Conservation (phyloP, 495 filamentous ascomycete genomes). For the Letharia lupina region DNA sequence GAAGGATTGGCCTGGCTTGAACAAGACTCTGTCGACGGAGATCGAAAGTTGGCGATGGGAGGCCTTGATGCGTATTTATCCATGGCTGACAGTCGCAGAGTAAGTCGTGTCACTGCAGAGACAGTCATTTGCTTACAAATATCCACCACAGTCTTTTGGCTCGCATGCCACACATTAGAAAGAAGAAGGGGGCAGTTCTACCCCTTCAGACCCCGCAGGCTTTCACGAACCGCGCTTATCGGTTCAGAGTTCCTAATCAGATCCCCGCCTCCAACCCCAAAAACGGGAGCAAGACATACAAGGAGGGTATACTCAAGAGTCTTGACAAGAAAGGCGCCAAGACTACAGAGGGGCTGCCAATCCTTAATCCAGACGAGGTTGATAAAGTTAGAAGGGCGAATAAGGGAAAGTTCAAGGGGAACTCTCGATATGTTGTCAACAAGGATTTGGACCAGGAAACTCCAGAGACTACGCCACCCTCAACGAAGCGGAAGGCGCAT, state of each 20-base stretch:
- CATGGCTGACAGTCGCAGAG: neutral
- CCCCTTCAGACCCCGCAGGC: neutral
- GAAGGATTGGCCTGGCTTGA: neutral
- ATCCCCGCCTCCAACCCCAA: neutral
- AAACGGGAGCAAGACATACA: neutral
- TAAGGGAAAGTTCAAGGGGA: neutral
- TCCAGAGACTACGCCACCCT: neutral
- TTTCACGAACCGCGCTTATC: neutral
- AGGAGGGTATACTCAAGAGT: neutral
- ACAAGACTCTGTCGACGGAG: neutral
- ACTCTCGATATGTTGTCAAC: neutral
- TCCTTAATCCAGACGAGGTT: neutral
- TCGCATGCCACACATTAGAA: neutral
- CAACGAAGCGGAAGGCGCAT: neutral
- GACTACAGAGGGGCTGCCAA: neutral
- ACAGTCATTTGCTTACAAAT: neutral
- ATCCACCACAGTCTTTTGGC: neutral
- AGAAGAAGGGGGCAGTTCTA: neutral
- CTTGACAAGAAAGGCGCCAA: neutral
- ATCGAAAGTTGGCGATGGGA: constrained; percentile 1
- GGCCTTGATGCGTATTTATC: neutral
- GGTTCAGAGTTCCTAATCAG: neutral
- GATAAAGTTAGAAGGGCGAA: neutral
- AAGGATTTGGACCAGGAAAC: neutral
- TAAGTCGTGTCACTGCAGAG: neutral